A percentile compares a stretch with the other conserved stretches of the same genome.
Evolutionary conservation across 345 rosid genomes (phyloP).

Genomic region (Rhizophora mangle): DNA sequence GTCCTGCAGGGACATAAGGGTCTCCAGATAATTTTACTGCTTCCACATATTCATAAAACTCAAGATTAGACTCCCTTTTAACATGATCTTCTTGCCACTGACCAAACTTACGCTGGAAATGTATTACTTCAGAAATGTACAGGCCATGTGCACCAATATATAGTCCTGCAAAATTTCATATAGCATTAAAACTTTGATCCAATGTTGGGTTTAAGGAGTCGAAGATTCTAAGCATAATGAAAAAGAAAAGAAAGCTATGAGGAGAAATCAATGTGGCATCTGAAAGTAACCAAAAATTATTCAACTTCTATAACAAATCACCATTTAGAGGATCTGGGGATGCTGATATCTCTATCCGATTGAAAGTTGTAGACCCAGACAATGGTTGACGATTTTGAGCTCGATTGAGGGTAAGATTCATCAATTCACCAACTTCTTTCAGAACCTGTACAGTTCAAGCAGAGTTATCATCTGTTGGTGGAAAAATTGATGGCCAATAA

Average conservation of each 20-base stretch:
- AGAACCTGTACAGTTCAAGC: slow-evolving; percentile 55
- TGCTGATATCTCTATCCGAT: slow-evolving; percentile 63
- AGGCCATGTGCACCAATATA: slow-evolving; percentile 87
- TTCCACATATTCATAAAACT: slow-evolving; percentile 93
- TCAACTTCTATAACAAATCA: slow-evolving; percentile 29
- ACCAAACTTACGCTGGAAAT: slow-evolving; percentile 74
- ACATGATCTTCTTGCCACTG: slow-evolving; percentile 71
- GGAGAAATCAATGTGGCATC: slow-evolving; percentile 3
- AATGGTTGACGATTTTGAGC: slow-evolving; percentile 66
- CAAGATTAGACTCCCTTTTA: slow-evolving; percentile 55
- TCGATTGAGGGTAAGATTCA: slow-evolving; percentile 71
- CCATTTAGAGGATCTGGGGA: slow-evolving; percentile 77
- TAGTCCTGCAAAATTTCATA: slow-evolving; percentile 52
- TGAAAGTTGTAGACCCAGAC: slow-evolving; percentile 77
- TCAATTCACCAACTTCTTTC: slow-evolving; percentile 74
- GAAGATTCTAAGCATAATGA: neutral
- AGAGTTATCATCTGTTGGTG: slow-evolving; percentile 10
- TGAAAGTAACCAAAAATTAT: slow-evolving; percentile 3
- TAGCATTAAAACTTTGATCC: slow-evolving; percentile 5
- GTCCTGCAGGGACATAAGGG: slow-evolving; percentile 92
- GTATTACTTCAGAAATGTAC: slow-evolving; percentile 82
- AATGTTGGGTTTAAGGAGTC: neutral
- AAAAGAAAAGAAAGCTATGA: neutral
- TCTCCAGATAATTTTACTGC: slow-evolving; percentile 89
- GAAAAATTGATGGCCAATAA: neutral